phyloP scores from a whole-genome alignment of 2,329 filamentous ascomycete species.

The Emergomyces orientalis region DNA sequence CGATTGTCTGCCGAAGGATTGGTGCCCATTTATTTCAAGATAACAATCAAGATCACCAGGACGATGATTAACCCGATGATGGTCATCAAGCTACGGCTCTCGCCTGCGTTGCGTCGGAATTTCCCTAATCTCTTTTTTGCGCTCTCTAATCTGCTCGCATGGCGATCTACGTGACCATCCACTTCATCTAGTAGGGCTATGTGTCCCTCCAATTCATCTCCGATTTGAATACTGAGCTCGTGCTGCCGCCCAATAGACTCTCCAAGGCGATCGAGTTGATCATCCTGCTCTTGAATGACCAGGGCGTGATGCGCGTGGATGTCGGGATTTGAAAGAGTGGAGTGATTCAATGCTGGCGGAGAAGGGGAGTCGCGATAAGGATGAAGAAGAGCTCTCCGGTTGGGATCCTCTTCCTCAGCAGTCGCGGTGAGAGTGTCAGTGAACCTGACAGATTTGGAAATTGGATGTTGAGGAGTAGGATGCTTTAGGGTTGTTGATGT shows the following conservation, averaged over 20 bases:
- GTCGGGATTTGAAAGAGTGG: slow-evolving; percentile 65
- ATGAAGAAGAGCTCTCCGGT: slow-evolving; percentile 53
- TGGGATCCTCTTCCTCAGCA: slow-evolving; percentile 43
- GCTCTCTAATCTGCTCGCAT: slow-evolving; percentile 64
- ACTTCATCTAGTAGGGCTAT: slow-evolving; percentile 83
- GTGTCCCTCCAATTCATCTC: slow-evolving; percentile 88
- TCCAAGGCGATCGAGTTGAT: slow-evolving; percentile 82
- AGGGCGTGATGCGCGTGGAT: slow-evolving; percentile 75
- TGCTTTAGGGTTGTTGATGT: slow-evolving; percentile 33
- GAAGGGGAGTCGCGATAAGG: slow-evolving; percentile 50
- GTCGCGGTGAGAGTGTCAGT: slow-evolving; percentile 47
- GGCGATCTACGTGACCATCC: slow-evolving; percentile 71
- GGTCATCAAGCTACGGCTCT: slow-evolving; percentile 78
- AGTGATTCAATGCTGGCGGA: slow-evolving; percentile 40
- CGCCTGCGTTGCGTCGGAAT: slow-evolving; percentile 64
- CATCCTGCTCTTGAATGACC: slow-evolving; percentile 81
- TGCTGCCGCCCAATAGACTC: slow-evolving; percentile 79
- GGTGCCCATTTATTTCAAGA: slow-evolving; percentile 54
- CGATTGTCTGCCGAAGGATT: not conserved
- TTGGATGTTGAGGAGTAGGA: slow-evolving; percentile 36
- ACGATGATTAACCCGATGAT: slow-evolving; percentile 77
- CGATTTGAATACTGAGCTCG: slow-evolving; percentile 90
- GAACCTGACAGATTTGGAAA: slow-evolving; percentile 75
- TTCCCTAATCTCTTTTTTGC: slow-evolving; percentile 63
- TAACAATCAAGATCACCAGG: slow-evolving; percentile 69